Evolutionary conservation across 352 stramenopile species (phyloP), one percentile per base, ranked within the genome.

Genomic region (Pythium graminicola): DNA sequence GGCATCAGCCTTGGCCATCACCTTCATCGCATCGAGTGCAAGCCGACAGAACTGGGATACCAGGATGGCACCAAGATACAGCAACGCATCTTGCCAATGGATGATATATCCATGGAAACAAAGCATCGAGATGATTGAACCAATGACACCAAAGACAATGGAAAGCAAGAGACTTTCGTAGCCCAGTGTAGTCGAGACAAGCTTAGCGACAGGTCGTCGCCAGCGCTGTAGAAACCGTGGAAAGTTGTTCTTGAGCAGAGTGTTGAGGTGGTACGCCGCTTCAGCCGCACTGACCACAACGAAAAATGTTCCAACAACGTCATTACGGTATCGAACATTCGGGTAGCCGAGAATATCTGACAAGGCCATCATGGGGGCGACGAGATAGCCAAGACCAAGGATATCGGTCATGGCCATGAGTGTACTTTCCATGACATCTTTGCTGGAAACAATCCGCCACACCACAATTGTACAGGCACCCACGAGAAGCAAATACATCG

Each of bases 331-430:
- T 26, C 52, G 48, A 1, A 73, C 61, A 23, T 64, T 31, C 2
- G 74, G 74, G 36, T 85, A 62, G 24, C 75, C 64, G 2, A 87
- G 50, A 32, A 83, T 74, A 50, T 84, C 74, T 1, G 70, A 60
- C 11, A 79, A 65, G 24, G 81, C 74, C 68, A 84, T 81, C 65
- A 87, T 71, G n/a, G 79, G 74, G n/a, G 70, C 50, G 8, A 76
- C 63, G 39, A 87, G 43, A 28, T 80, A 76, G 28, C 76, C 65
- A 32, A 87, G 36, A 0, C 70, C 73, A 32, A 83, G 47, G 3
- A 77, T 73, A 52, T 87, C 76, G 41, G 85, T 57, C 32, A 68
- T 52, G n/a, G 75, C 54, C 60, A 77, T 72, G 28, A 85, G 35
- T 17, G 70, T 66, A 16, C 70, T 85, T 23, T 81, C 65, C 28